Evolutionary conservation across 2,329 filamentous ascomycete species (phyloP), one percentile per base, ranked within the genome.

Genomic region (Colletotrichum sp.): DNA sequence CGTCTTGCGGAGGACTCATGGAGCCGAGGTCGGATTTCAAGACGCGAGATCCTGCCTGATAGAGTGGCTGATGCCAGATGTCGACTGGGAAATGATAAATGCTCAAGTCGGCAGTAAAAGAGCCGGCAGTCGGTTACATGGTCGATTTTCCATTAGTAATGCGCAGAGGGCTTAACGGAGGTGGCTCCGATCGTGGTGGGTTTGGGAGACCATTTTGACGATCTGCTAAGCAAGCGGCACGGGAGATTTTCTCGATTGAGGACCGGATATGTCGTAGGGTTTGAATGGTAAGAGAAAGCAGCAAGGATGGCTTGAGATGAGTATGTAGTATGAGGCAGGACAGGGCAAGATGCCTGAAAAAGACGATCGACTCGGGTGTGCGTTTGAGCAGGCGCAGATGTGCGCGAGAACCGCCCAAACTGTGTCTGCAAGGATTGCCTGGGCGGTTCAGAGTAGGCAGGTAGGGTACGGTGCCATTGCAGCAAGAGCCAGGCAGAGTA

Each of bases 201-300:
- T 22, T 48, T 27, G 36, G 55, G 25, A 12, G n/a, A 64, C 22
- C 52, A 56, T 27, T 34, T 48, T 27, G 56, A 22, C 34, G 61
- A 74, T 71, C 36, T 30, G 66, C 27, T 18, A 34, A 43, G 67
- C 52, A 74, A 65, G 52, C 60, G 30, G 55, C 9, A 43, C 69
- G 72, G 69, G 56, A 27, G 30, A 62, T 62, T 75, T 69, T 70
- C 69, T 67, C 36, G 69, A 72, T 75, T 28, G 62, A 75, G 68
- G 34, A 27, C 36, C 55, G 16, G 60, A 25, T 62, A 62, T 71
- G 52, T 58, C 32, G 34, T 36, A 66, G 18, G 55, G 71, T 48
- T 27, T 32, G 58, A 12, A 52, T 32, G 6, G 22, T n/a, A 67
- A 43, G 60, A 34, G 70, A 56, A 9, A 55, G 55, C 66, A n/a